Conservation (phyloP, 768 basidiomycete species). For the Leccinum obscurum region DNA sequence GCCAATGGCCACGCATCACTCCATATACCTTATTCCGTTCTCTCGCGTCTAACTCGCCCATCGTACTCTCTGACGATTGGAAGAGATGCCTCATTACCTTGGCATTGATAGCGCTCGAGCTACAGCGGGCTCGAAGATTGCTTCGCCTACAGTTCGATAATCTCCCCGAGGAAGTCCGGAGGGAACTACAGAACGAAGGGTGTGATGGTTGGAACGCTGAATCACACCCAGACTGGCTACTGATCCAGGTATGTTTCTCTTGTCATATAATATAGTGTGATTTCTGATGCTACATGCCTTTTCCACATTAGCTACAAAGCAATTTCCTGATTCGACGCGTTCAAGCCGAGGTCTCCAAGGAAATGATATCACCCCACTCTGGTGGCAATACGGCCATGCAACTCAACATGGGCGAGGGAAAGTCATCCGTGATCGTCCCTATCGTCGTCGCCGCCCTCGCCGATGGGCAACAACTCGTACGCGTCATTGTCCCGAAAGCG, state of each 20-base stretch:
- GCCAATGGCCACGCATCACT: conserved; percentile 42
- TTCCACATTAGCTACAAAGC: too few species aligned
- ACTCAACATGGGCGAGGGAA: too few species aligned
- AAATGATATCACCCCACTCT: too few species aligned
- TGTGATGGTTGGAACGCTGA: conserved; percentile 20
- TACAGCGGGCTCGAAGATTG: conserved; percentile 39
- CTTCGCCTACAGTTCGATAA: conserved; percentile 20
- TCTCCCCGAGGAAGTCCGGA: conserved; percentile 34
- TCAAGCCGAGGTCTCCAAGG: too few species aligned
- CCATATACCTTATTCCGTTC: conserved; percentile 33
- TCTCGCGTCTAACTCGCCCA: conserved; percentile 29
- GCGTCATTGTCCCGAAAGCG: too few species aligned
- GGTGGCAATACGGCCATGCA: too few species aligned
- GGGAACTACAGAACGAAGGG: conserved; percentile 25
- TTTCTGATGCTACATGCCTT: too few species aligned
- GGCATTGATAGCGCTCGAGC: conserved; percentile 29
- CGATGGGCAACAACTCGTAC: too few species aligned
- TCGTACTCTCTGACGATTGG: conserved; percentile 28
- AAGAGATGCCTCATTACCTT: conserved; percentile 26
- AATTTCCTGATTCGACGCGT: too few species aligned
- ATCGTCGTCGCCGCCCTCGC: too few species aligned
- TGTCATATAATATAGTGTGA: too few species aligned
- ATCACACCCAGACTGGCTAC: conserved; percentile 35
- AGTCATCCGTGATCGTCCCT: too few species aligned
- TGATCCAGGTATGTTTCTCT: conserved; percentile 40